These are phyloP conservation scores for Silene uniflora DNA, from an alignment of 148 eudicot genomes.

Conservation along the genomic window DNA sequence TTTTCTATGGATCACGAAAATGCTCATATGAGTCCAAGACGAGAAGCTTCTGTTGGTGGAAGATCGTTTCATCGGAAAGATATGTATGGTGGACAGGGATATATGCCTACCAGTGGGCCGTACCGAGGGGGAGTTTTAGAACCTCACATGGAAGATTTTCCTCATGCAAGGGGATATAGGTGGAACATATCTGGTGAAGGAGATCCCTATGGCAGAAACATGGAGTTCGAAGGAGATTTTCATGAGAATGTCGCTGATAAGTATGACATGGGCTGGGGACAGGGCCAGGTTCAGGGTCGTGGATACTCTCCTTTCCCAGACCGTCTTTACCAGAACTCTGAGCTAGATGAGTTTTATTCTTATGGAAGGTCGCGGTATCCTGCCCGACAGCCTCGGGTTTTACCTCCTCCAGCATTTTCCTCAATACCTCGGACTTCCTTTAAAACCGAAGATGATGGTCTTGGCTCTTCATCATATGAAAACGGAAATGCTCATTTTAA, in stretches of 20 bases:
- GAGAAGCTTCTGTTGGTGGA: conserved; percentile 56
- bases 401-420: conserved; percentile 77
- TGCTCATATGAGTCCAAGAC: conserved; percentile 52
- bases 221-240: conserved; percentile 54
- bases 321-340: conserved; percentile 52
- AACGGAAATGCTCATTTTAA: conserved; percentile 31
- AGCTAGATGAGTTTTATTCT: conserved; percentile 60
- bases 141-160: conserved; percentile 47
- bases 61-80: conserved; percentile 57
- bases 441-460: conserved; percentile 46
- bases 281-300: conserved; percentile 37
- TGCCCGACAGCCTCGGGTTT: conserved; percentile 86
- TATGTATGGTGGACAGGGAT: conserved; percentile 54
- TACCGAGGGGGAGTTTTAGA: conserved; percentile 51
- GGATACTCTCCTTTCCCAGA: conserved; percentile 53
- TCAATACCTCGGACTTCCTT: conserved; percentile 45
- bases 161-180: conserved; percentile 52
- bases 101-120: conserved; percentile 48
- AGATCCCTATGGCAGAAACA: conserved; percentile 41
- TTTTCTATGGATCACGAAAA: conserved; percentile 50
- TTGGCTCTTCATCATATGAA: conserved; percentile 48
- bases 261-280: conserved; percentile 66
- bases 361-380: conserved; percentile 82
- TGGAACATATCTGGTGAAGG: conserved; percentile 57
- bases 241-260: conserved; percentile 49